Conservation (phyloP, 83 land plant species). For the Diphasiastrum complanatum region DNA sequence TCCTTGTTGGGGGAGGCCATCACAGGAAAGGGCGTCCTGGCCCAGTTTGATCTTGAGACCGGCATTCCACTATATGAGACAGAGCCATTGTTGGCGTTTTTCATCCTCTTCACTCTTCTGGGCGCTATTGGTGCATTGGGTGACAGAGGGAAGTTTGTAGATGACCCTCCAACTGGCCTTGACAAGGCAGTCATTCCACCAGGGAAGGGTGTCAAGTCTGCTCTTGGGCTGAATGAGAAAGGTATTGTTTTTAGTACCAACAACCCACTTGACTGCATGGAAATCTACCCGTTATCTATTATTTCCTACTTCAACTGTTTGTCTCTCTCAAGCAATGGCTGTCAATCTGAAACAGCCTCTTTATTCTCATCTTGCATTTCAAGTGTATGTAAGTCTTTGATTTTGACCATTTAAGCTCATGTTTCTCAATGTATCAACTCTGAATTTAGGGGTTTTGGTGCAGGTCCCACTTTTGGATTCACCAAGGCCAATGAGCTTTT, state of each 20-base stretch:
- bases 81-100: constrained; percentile 12
- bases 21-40: constrained; percentile 12
- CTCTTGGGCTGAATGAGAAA: constrained; percentile 74
- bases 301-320: too few species aligned
- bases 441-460: background rate
- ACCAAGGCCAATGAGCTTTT: constrained; percentile 93
- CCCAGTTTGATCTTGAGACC: constrained; percentile 16
- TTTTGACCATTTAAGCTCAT: background rate
- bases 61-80: constrained; percentile 13
- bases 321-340: too few species aligned
- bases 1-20: constrained; percentile 16
- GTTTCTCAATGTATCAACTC: background rate
- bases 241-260: too few species aligned
- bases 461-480: constrained; percentile 91
- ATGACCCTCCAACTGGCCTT: constrained; percentile 58
- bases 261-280: too few species aligned
- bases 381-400: too few species aligned
- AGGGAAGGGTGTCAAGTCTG: constrained; percentile 67
- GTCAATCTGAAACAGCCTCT: too few species aligned
- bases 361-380: too few species aligned
- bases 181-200: constrained; percentile 70
- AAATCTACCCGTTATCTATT: too few species aligned
- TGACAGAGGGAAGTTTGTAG: constrained; percentile 83
- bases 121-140: constrained; percentile 74
- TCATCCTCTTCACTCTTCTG: constrained; percentile 63